Percentiles rank a stretch among this genome's conserved stretches.
These are phyloP conservation scores for Mrakia gelida DNA, from an alignment of 768 basidiomycete species.

Conservation along the genomic window DNA sequence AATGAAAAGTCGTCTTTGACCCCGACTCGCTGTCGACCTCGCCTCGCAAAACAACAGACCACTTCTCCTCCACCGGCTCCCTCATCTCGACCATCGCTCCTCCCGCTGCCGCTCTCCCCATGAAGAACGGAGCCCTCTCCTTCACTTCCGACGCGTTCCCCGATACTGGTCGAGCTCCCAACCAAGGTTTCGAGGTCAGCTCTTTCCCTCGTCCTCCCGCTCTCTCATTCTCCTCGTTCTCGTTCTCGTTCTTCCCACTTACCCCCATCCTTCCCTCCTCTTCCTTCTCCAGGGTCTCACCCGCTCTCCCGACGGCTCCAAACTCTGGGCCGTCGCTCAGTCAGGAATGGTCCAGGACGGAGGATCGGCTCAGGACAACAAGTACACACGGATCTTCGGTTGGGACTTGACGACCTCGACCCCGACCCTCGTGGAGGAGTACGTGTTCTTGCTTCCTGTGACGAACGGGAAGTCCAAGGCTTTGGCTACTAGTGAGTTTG, in stretches of 20 bases:
- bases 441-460: slow-evolving; percentile 46
- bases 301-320: slow-evolving; percentile 50
- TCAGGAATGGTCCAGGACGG: slow-evolving; percentile 63
- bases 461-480: slow-evolving; percentile 51
- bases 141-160: slow-evolving; percentile 54
- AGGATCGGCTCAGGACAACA: slow-evolving; percentile 48
- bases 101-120: slow-evolving; percentile 56
- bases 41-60: slow-evolving; percentile 50
- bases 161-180: slow-evolving; percentile 54
- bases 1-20: neutral
- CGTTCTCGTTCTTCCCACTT: too few species aligned
- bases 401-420: slow-evolving; percentile 51
- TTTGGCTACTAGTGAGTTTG: slow-evolving; percentile 47
- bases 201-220: too few species aligned
- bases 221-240: too few species aligned
- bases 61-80: slow-evolving; percentile 50
- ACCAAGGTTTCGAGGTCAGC: slow-evolving; percentile 58
- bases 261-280: neutral
- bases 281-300: slow-evolving; percentile 49
- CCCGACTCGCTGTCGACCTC: slow-evolving; percentile 32
- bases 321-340: slow-evolving; percentile 61
- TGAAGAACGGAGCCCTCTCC: slow-evolving; percentile 49
- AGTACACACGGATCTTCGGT: slow-evolving; percentile 57
- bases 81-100: slow-evolving; percentile 59
- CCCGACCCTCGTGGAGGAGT: slow-evolving; percentile 55